Evolutionary conservation across 768 basidiomycete genomes (phyloP), one percentile per base, ranked within the genome.

Genomic region (Polyporus arcularius): DNA sequence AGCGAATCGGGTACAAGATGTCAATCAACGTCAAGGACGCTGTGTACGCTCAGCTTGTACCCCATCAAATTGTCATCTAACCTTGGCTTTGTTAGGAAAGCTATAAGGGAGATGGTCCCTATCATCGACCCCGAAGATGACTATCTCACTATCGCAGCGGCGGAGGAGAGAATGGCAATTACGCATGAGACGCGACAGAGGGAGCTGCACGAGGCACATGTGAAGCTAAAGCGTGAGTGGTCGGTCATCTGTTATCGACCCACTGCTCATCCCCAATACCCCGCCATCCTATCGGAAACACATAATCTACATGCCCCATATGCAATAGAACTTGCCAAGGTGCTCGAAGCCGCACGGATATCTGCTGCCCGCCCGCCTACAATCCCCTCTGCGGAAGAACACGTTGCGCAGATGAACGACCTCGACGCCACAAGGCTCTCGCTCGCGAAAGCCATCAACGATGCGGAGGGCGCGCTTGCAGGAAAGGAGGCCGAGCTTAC

Each of bases 41-140:
- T 6, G 62, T 71, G 70, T 67, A 53, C 18, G 60, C 53, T 39
- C 2, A 10, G 21, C 39, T 4, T 47, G 10, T 49, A 14, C 14
- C 5, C 21, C 21, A 2, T 2, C 21, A 26, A 7, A 42, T 14
- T 3, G 42, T 9, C 32, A 21, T n/a, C 11, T 30, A 1, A 21
- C 53, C 3, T 14, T n/a, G 10, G 1, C 1, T 42, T 48, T 57
- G 53, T 11, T 61, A 91, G 89, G 51, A 85, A 86, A 64, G 82
- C 87, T 16, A 85, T 91, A 48, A 80, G 79, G 63, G 86, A 85
- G 61, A 89, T 92, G 82, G 76, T 82, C 35, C 80, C 82, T 4
- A 85, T 91, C 58, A 89, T 93, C 56, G 86, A 90, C 67, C 88
- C 89, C 11, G 86, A 88, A 45, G 89, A 91, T 55, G 91, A 93